Conservation (phyloP, 495 filamentous ascomycete genomes). For the Penicillium arizonense region DNA sequence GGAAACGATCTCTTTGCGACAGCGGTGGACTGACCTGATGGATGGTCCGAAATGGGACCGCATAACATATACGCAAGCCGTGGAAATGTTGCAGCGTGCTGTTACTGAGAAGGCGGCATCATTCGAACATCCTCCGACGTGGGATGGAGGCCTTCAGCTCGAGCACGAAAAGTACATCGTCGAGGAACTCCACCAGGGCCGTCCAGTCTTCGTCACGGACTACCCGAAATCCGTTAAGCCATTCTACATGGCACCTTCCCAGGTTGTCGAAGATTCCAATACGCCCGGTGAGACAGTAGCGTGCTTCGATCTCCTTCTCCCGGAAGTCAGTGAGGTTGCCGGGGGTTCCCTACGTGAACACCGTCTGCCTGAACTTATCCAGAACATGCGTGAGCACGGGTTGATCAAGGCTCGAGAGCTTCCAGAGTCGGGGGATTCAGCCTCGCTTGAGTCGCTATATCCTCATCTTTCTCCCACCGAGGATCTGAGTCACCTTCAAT, state of each 20-base stretch:
- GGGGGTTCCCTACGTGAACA: constrained; percentile 95
- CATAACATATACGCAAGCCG: constrained; percentile 81
- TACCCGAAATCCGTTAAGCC: constrained; percentile 86
- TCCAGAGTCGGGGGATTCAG: constrained; percentile 5
- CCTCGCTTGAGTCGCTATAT: constrained; percentile 26
- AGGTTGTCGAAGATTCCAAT: constrained; percentile 9
- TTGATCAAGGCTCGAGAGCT: constrained; percentile 35
- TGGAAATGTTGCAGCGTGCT: constrained; percentile 64
- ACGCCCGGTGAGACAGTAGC: constrained; percentile 62
- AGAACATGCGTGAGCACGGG: constrained; percentile 69
- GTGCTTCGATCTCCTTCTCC: constrained; percentile 93
- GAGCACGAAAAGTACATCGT: constrained; percentile 95
- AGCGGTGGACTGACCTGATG: constrained; percentile 70
- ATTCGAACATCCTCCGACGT: constrained; percentile 67
- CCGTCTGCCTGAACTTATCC: constrained; percentile 64
- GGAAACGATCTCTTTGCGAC: constrained; percentile 44
- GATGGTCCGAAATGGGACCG: constrained; percentile 66
- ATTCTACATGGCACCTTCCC: constrained; percentile 87
- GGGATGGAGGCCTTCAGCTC: constrained; percentile 75
- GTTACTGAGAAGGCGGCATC: constrained; percentile 41
- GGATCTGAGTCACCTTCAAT: constrained; percentile 62
- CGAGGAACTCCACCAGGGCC: constrained; percentile 60
- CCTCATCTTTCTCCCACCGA: constrained; percentile 42
- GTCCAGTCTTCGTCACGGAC: constrained; percentile 88
- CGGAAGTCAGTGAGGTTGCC: constrained; percentile 83